A percentile compares a stretch with the other conserved stretches of the same genome.
Evolutionary conservation across 495 filamentous ascomycete species (phyloP).

Genomic region (Aspergillus cavernicola): DNA sequence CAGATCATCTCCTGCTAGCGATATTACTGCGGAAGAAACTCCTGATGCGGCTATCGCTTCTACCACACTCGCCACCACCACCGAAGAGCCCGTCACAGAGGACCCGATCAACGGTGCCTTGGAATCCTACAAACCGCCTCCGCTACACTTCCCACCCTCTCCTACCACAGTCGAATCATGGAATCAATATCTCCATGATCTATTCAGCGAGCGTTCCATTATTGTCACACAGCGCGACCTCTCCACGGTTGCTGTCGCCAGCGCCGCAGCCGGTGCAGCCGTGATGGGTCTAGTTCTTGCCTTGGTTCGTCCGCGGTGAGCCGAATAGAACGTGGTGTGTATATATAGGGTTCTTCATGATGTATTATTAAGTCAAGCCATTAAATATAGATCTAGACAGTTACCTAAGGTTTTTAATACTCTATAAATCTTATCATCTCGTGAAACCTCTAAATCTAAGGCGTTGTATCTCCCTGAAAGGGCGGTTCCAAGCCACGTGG

Average conservation of each 20-base stretch:
- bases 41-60: neutral
- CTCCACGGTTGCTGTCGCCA: slow-evolving; percentile 65
- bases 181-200: slow-evolving; percentile 45
- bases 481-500: too few relatives aligned
- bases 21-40: neutral
- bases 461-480: too few relatives aligned
- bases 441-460: too few relatives aligned
- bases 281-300: slow-evolving; percentile 57
- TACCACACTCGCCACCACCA: neutral
- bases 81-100: slow-evolving; percentile 4
- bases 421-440: too few relatives aligned
- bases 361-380: neutral
- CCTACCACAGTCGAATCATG: slow-evolving; percentile 40
- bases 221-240: slow-evolving; percentile 68
- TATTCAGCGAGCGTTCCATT: slow-evolving; percentile 67
- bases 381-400: neutral
- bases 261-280: slow-evolving; percentile 68
- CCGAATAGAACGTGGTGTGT: neutral
- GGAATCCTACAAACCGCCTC: slow-evolving; percentile 25
- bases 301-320: slow-evolving; percentile 50
- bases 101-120: slow-evolving; percentile 2
- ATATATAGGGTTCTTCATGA: neutral
- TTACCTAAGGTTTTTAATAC: neutral
- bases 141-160: slow-evolving; percentile 20
- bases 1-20: neutral